Conservation (phyloP, 2,329 filamentous ascomycete genomes). For the Fusarium cyanostomum region DNA sequence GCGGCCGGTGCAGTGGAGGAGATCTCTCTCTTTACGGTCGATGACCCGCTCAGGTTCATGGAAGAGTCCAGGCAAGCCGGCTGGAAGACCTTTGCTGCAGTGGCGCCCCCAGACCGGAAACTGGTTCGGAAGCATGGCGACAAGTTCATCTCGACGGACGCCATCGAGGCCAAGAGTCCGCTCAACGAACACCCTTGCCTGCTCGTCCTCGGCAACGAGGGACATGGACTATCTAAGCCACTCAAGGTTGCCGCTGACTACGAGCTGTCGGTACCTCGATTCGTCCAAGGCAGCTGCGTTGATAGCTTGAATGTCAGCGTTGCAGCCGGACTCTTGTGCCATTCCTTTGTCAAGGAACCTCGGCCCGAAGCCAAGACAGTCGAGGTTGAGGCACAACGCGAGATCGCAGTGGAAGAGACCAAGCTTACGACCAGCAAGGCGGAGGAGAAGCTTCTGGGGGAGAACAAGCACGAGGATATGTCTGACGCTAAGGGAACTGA, state of each 20-base stretch:
- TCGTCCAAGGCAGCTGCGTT: slow-evolving; percentile 64
- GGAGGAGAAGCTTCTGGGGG: not conserved
- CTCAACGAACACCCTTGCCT: slow-evolving; percentile 73
- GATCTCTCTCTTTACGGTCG: slow-evolving; percentile 76
- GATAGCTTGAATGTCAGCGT: slow-evolving; percentile 96
- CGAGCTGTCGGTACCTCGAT: slow-evolving; percentile 71
- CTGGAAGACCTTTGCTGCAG: slow-evolving; percentile 87
- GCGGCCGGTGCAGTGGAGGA: slow-evolving; percentile 88
- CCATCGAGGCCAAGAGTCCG: slow-evolving; percentile 61
- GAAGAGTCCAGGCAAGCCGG: slow-evolving; percentile 72
- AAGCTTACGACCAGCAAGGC: not conserved
- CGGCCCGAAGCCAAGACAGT: slow-evolving; percentile 21
- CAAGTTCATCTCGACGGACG: slow-evolving; percentile 60
- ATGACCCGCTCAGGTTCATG: slow-evolving; percentile 75
- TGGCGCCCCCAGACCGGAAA: slow-evolving; percentile 55
- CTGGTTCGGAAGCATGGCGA: slow-evolving; percentile 47
- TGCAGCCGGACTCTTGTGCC: slow-evolving; percentile 79
- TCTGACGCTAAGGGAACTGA: not conserved
- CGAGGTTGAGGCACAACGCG: not conserved
- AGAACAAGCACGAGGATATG: not conserved
- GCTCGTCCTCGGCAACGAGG: slow-evolving; percentile 85
- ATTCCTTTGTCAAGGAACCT: slow-evolving; percentile 67
- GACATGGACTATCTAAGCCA: slow-evolving; percentile 72
- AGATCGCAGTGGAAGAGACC: not conserved
- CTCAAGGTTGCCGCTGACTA: slow-evolving; percentile 73